phyloP scores from a whole-genome alignment of 495 filamentous ascomycete species.

The Echria macrotheca region DNA sequence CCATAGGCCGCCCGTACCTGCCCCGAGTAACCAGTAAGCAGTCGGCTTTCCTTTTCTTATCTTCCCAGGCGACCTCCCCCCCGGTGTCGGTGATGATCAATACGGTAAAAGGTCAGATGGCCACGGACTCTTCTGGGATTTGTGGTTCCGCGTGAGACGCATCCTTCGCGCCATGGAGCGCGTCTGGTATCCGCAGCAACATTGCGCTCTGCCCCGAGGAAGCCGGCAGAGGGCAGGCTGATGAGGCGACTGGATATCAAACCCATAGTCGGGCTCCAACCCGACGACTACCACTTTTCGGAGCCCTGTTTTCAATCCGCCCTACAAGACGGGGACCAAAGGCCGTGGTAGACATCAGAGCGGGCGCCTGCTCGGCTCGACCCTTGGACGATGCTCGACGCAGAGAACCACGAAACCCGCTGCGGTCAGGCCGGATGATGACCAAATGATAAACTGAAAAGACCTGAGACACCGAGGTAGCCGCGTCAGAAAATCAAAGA shows the following conservation, averaged over 20 bases:
- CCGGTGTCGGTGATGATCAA: slow-evolving; percentile 50
- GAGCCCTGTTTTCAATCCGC: slow-evolving; percentile 18
- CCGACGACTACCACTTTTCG: slow-evolving; percentile 23
- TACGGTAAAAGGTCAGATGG: slow-evolving; percentile 62
- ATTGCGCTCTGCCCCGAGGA: slow-evolving; percentile 16
- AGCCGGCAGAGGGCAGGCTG: slow-evolving; percentile 10
- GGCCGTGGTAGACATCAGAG: slow-evolving; percentile 29
- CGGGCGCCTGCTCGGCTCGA: no score
- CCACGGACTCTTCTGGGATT: slow-evolving; percentile 27
- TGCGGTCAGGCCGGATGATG: slow-evolving; percentile 28
- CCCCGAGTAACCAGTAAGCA: no score
- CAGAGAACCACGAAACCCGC: slow-evolving; percentile 26
- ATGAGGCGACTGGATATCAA: slow-evolving; percentile 19
- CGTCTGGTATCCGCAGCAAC: slow-evolving; percentile 17
- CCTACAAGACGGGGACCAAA: slow-evolving; percentile 23
- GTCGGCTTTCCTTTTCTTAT: no score
- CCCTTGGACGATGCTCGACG: no score
- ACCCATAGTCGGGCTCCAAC: slow-evolving; percentile 12
- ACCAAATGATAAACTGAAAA: slow-evolving; percentile 33
- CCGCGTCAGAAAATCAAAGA: slow-evolving; percentile 8
- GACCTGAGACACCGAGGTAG: slow-evolving; percentile 29
- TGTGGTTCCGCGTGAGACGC: slow-evolving; percentile 14
- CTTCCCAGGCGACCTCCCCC: no score
- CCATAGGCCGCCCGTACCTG: no score
- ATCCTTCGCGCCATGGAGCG: slow-evolving; percentile 20